Base-by-base conservation (phyloP, 176 grass and related monocot genomes). In the Miscanthus lutarioriparius region DNA sequence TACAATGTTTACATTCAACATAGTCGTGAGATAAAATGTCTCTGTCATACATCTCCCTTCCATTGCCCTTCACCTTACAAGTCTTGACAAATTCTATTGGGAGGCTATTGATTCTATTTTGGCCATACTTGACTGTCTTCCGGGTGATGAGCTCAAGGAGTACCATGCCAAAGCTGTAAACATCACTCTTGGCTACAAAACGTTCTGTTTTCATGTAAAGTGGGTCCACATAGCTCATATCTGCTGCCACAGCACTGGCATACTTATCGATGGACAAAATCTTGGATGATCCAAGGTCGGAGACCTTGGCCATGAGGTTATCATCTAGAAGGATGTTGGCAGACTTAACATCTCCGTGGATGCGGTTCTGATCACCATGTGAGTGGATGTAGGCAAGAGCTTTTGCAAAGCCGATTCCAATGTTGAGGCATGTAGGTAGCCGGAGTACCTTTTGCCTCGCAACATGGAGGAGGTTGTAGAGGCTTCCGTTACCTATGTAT, bases 261-360 rank as follows among this genome's bases (percentile, higher is more conserved):
- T 53, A 67, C 36, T 20, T 20, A 20, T 2, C 6, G 2, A 4
- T 4, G 2, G 62, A 78, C 37, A 77, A 33, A 33, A 65, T n/a
- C 75, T 20, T 69, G 15, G 83, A 58, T 8, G 76, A 7, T 47
- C 83, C 83, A 32, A 85, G 78, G 22, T 85, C 83, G 19, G 51
- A 56, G 5, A 56, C 51, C 19, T 56, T 56, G 6, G 51, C 19
- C 1, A 7, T 2, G 19, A 56, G 73, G 38, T 86, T 82, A 3
- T 86, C 88, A 49, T 86, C 83, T 20, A 90, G n/a, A 3, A 90
- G 61, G 40, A 90, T 90, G 45, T 90, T 90, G 49, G 83, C 75
- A 12, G 88, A 73, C 67, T 86, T 90, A 13, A 90, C 70, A 38
- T 90, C 88, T 25, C 88, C 76, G 35, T 90, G 88, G 41, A 90